phyloP scores from a whole-genome alignment of 2,329 filamentous ascomycete genomes.

The Diaporthe ampelina region DNA sequence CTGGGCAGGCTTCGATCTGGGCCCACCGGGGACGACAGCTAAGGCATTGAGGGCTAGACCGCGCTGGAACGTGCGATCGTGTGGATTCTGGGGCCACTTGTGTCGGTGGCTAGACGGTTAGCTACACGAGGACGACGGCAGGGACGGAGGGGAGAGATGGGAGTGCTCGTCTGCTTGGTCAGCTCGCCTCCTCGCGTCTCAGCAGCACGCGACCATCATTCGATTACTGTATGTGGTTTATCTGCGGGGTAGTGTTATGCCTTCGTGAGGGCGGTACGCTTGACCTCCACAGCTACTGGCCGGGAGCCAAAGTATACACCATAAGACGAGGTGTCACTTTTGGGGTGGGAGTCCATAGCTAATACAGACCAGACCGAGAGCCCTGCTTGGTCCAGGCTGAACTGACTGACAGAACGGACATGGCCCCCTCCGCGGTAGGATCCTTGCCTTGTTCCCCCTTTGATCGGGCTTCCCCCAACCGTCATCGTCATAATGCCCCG shows the following conservation, averaged over 20 bases:
- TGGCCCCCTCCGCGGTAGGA: background rate
- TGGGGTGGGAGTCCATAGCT: background rate
- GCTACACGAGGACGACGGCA: background rate
- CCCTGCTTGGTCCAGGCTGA: background rate
- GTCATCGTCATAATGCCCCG: conserved; percentile 30
- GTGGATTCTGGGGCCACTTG: conserved; percentile 14
- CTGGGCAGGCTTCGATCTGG: conserved; percentile 4
- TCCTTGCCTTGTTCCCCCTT: conserved; percentile 1
- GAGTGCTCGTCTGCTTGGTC: background rate
- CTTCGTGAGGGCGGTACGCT: background rate
- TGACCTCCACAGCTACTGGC: no score
- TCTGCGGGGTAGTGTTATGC: conserved; percentile 28
- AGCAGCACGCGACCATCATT: conserved; percentile 28
- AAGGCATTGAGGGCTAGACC: conserved; percentile 11
- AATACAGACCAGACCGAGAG: background rate
- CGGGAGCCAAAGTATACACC: background rate
- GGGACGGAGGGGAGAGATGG: background rate
- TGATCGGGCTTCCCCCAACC: conserved; percentile 22
- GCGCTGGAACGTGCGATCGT: background rate
- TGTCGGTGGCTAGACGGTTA: background rate
- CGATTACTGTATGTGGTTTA: background rate
- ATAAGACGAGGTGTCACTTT: background rate
- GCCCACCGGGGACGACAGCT: background rate
- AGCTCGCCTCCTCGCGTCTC: conserved; percentile 3
- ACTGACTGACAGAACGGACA: no score